These are phyloP conservation scores for Euryodendron excelsum DNA, from an alignment of 148 eudicot genomes.

Conservation along the genomic window DNA sequence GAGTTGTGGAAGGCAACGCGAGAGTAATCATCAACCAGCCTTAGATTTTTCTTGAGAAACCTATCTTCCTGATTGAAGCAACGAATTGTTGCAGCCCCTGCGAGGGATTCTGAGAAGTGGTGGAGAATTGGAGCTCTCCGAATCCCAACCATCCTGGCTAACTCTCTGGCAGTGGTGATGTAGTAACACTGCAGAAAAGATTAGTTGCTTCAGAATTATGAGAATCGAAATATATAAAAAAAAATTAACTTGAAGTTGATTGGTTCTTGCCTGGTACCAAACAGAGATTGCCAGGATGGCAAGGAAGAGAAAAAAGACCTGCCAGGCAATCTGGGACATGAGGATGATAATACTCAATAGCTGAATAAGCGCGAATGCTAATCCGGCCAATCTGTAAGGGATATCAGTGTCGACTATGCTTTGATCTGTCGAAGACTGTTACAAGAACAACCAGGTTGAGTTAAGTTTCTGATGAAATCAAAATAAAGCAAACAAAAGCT, in stretches of 20 bases:
- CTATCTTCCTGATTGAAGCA: conserved; percentile 79
- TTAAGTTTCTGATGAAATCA: not conserved
- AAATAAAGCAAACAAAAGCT: not conserved
- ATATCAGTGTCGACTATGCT: conserved; percentile 84
- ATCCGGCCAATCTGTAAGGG: conserved; percentile 89
- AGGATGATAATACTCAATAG: conserved; percentile 69
- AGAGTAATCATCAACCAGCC: conserved; percentile 71
- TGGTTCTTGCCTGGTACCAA: conserved; percentile 72
- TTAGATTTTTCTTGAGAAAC: conserved; percentile 43
- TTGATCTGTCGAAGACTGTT: conserved; percentile 93
- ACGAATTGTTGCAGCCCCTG: conserved; percentile 70
- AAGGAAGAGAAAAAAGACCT: conserved; percentile 55
- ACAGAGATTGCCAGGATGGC: conserved; percentile 62
- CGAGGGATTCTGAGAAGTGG: conserved; percentile 73
- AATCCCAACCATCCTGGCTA: conserved; percentile 83
- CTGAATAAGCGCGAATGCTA: conserved; percentile 88
- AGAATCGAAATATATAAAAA: not conserved
- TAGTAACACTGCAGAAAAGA: conserved; percentile 66
- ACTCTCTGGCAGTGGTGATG: conserved; percentile 78
- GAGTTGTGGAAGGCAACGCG: conserved; percentile 77
- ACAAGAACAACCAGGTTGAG: not conserved
- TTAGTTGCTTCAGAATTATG: not conserved
- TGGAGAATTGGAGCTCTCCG: conserved; percentile 81
- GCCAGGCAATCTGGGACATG: conserved; percentile 86
- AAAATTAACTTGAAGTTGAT: not conserved